Base-by-base conservation (phyloP, 768 basidiomycete species). In the Podaxis rugospora region DNA sequence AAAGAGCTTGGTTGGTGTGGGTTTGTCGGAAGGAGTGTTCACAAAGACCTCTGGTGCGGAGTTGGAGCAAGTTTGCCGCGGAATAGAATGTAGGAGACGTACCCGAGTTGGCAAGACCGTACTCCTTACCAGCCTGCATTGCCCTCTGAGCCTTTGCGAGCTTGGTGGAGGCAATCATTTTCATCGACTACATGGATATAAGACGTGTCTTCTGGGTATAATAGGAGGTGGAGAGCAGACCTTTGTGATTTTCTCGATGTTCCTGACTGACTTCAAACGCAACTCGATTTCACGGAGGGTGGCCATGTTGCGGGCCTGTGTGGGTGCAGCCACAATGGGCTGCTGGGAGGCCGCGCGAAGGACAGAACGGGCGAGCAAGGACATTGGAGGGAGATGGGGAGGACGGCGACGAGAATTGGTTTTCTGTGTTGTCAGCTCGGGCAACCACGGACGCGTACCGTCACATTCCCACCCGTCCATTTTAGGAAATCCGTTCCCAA, bases 191-290 rank as follows among this genome's bases (percentile, higher is more conserved):
- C 13, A 70, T 50, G 14, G 11, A 70, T 11, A 70, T 51, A 16
- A 18, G 21, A 44, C 44, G n/a, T 42, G 42, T 60, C n/a, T 44
- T 37, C 27, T 16, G 18, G 1, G 47, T 25, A 2, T 4, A 49
- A 23, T 3, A 23, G 47, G 47, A 49, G 21, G 4, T 11, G 4
- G 67, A 71, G 72, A 62, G 71, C 74, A 70, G 65, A 93, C 95
- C 83, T 97, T 96, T 63, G 96, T 98, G 81, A 99, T 98, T 91
- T 98, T 98, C 85, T 97, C 93, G 74, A 96, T 96, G 81, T 97
- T 97, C 75, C 84, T 83, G 70, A 98, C 96, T 51, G 94, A 97
- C 86, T 96, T 93, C 77, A 92, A 84, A 69, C 96, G 89, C 74
- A 93, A 76, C 82, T 99, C 96, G 71, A 99, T 91, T 80, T 99